These are phyloP conservation scores for Obelidium mucronatum DNA, from an alignment of 192 early-diverging fungal species.

Conservation along the genomic window DNA sequence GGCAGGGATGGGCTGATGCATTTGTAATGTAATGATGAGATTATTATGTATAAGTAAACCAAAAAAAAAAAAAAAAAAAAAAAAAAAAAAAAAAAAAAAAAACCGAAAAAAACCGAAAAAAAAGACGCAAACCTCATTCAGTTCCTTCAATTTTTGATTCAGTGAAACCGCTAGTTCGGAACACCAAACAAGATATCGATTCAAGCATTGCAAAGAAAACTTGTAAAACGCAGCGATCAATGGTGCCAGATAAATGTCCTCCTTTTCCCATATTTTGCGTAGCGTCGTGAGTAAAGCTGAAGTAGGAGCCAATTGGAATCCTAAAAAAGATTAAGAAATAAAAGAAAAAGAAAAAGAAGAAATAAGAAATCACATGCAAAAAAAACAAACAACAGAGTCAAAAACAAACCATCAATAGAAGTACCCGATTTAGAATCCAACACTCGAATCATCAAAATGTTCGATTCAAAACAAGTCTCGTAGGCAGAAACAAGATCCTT, in stretches of 20 bases:
- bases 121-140: conserved; percentile 6
- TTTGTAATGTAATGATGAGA: too few species aligned
- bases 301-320: conserved; percentile 12
- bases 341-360: background rate
- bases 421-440: background rate
- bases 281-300: background rate
- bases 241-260: conserved; percentile 6
- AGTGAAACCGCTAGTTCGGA: background rate
- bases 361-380: conserved; percentile 3
- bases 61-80: too few species aligned
- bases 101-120: too few species aligned
- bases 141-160: conserved; percentile 1
- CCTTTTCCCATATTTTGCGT: conserved; percentile 1
- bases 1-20: too few species aligned
- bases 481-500: conserved; percentile 49
- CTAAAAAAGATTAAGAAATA: background rate
- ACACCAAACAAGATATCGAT: conserved; percentile 16
- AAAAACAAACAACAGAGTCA: background rate
- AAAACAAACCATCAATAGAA: background rate
- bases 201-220: conserved; percentile 31
- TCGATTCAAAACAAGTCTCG: conserved; percentile 30
- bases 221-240: conserved; percentile 15
- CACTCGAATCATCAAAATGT: background rate
- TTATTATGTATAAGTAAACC: too few species aligned
- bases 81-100: too few species aligned